Base-by-base conservation (phyloP, 192 early-diverging fungal species). In the Pilobolus umbonatus region DNA sequence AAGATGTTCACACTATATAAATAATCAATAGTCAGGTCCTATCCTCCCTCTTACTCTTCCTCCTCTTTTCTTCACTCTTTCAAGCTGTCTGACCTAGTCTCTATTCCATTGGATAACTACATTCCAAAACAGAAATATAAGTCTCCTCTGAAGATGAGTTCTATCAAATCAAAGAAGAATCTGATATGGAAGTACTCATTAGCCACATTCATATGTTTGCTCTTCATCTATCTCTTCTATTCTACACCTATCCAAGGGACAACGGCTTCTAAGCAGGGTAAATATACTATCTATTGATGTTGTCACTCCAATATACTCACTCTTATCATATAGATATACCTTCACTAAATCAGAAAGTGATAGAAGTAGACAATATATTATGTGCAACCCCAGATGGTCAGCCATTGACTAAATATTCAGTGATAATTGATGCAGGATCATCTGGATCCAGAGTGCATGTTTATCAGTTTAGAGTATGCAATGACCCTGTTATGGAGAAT, bases 371-470 rank as follows among this genome's bases (percentile, higher is more conserved):
- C 9, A 31, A 36, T 42, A 26, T n/a, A 4, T 25, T 11, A 15
- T 65, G 64, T 59, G 21, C 55, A 26, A 57, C 61, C 26, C 42
- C 45, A 11, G 55, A 39, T 35, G 84, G 81, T 12, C 76, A 80
- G 43, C 94, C 89, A 8, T 67, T 87, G 25, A 70, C 90, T 24
- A 91, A 98, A 63, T 94, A 94, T 73, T 92, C 88, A 29, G 71
- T 98, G 7, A 94, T 98, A 85, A 66, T 98, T 30, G 96, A 98
- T 62, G 96, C 96, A 22, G 96, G 96, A 2, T 96, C 93, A 5
- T 94, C 93, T n/a, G 96, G 94, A 29, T 97, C 94, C 11, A 91
- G 96, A 21, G 92, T 98, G 59, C 96, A 98, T 67, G 91, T 95
- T 39, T 98, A 97, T 80, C 78, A 82, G 62, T 98, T 98, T 79